Conservation (phyloP, 805 yeast genomes). For the Candida methanosorbosa region DNA sequence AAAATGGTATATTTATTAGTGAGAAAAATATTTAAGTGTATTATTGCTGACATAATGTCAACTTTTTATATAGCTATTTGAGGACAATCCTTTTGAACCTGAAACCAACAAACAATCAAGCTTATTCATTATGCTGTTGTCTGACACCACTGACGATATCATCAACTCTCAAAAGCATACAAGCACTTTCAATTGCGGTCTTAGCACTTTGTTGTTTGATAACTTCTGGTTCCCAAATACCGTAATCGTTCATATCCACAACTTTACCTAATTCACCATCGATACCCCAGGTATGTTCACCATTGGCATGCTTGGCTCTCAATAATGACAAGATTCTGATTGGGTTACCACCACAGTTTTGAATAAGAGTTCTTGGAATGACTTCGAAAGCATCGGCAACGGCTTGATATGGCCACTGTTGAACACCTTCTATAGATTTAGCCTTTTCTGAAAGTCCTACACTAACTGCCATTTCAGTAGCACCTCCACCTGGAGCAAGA, state of each 20-base stretch:
- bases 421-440: conserved; percentile 85
- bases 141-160: conserved; percentile 92
- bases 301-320: conserved; percentile 95
- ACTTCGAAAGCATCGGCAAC: conserved; percentile 99
- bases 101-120: too few species aligned
- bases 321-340: conserved; percentile 81
- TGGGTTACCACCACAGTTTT: conserved; percentile 97
- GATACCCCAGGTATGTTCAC: conserved; percentile 77
- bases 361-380: conserved; percentile 93
- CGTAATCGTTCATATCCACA: conserved; percentile 92
- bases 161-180: conserved; percentile 89
- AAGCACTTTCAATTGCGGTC: conserved; percentile 97
- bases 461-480: conserved; percentile 97
- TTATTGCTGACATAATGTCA: too few species aligned
- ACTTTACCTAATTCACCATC: conserved; percentile 93
- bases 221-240: conserved; percentile 99
- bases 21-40: too few species aligned
- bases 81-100: too few species aligned
- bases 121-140: too few species aligned
- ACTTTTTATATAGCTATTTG: too few species aligned
- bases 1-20: too few species aligned
- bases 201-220: conserved; percentile 94
- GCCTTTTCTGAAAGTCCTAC: conserved; percentile 86
- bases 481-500: conserved; percentile 98
- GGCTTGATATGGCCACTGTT: conserved; percentile 98